Evolutionary conservation across 2,329 filamentous ascomycete species (phyloP), one percentile per base, ranked within the genome.

Genomic region (Sporothrix variecibatus): DNA sequence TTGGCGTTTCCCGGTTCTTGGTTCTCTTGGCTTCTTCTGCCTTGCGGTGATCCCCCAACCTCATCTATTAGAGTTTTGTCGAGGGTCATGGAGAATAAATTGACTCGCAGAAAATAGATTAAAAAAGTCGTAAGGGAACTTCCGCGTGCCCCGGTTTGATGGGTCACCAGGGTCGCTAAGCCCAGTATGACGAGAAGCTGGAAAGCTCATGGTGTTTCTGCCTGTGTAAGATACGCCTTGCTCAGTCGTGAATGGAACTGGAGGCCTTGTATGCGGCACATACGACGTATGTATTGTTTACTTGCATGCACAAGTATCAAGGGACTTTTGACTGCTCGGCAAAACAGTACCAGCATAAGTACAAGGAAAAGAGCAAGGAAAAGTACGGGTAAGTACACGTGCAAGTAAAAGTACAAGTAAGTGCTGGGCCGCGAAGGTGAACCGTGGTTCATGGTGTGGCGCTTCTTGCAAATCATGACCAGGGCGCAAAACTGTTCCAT

Each of bases 41-140:
- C 26, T 58, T 49, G 34, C 11, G 15, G 43, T 23, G 20, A n/a
- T 23, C 40, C 23, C 28, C 26, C 40, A 2, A 26, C 38, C 38
- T 56, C 71, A 72, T 67, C 71, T 68, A 65, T 68, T 72, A 58
- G 49, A 58, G 71, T 67, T 68, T 43, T 58, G 17, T n/a, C n/a
- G 28, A 43, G 60, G n/a, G 62, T 11, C 20, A 28, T 28, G 53
- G 31, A 51, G 20, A 46, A 68, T 58, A 31, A 56, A 60, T 28
- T 67, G 31, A 9, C 34, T 23, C 34, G 60, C 46, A 56, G 20
- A 58, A 43, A 43, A 68, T 72, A 68, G 28, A 72, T 67, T 58
- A 72, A 58, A 20, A 6, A 68, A n/a, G 49, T 68, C 46, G 20
- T 68, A 72, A 65, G 71, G 49, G 71, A 72, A 46, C 49, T 58